Percentiles rank a stretch among this genome's conserved stretches.
phyloP scores from a whole-genome alignment of 352 stramenopile species.

The Plasmopara viticola region DNA sequence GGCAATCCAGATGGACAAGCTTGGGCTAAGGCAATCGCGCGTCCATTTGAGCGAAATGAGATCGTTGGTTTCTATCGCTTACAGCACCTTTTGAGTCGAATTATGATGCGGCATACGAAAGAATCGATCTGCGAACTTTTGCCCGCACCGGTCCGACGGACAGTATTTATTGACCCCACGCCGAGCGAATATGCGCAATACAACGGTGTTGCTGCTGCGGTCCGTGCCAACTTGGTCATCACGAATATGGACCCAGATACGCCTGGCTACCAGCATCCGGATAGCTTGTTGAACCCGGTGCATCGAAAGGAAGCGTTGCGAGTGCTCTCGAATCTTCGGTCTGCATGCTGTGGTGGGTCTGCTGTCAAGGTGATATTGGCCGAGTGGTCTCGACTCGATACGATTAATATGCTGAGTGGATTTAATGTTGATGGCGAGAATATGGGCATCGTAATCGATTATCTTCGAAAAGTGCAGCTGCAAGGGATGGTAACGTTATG shows the following conservation, averaged over 20 bases:
- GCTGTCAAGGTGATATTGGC: constrained; percentile 41
- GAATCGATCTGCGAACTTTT: constrained; percentile 72
- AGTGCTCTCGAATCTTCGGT: constrained; percentile 54
- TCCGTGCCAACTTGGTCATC: constrained; percentile 66
- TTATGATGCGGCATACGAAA: constrained; percentile 96
- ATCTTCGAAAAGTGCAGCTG: constrained; percentile 45
- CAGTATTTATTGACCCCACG: constrained; percentile 32
- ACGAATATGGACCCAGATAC: constrained; percentile 67
- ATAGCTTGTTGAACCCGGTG: constrained; percentile 73
- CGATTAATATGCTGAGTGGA: constrained; percentile 46
- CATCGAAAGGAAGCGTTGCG: constrained; percentile 55
- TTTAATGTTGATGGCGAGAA: constrained; percentile 39
- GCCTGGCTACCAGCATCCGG: constrained; percentile 47
- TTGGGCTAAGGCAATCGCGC: constrained; percentile 72
- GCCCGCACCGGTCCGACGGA: constrained; percentile 38
- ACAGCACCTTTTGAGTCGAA: constrained; percentile 73
- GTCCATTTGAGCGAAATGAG: constrained; percentile 61
- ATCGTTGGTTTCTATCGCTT: constrained; percentile 63
- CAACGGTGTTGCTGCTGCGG: constrained; percentile 55
- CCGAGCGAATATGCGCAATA: constrained; percentile 62
- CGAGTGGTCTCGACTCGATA: constrained; percentile 39
- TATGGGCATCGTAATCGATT: constrained; percentile 35
- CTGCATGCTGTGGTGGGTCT: constrained; percentile 48
- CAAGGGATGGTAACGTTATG: constrained; percentile 56
- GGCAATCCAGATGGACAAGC: constrained; percentile 62